phyloP scores from a whole-genome alignment of 352 stramenopile species.

The Phytophthora meadii region DNA sequence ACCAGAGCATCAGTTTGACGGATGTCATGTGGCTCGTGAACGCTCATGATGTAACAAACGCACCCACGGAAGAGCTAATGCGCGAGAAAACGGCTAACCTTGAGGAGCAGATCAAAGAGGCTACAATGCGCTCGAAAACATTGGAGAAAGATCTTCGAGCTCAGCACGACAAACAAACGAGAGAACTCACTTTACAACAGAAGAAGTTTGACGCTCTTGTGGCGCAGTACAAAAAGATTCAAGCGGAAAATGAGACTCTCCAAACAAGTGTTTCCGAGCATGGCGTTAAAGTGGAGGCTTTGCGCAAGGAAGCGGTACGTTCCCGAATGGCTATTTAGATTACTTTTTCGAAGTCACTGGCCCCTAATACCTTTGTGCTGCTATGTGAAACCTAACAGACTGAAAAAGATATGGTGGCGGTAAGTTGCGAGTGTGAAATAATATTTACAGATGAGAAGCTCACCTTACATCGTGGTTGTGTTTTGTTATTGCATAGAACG shows the following conservation, averaged over 20 bases:
- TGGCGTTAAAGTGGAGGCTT: conserved; percentile 67
- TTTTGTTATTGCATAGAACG: conserved; percentile 58
- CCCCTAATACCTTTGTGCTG: conserved; percentile 17
- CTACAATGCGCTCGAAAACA: conserved; percentile 67
- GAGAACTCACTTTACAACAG: conserved; percentile 72
- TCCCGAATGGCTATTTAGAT: neutral
- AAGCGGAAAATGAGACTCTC: conserved; percentile 82
- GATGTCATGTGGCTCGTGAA: conserved; percentile 89
- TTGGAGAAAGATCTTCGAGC: conserved; percentile 77
- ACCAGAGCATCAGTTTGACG: conserved; percentile 85
- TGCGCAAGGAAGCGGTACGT: conserved; percentile 87
- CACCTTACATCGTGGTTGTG: conserved; percentile 5
- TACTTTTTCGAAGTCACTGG: neutral
- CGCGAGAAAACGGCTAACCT: conserved; percentile 89
- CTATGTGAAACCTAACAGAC: conserved; percentile 52
- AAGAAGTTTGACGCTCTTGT: conserved; percentile 86
- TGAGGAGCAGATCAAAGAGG: conserved; percentile 90
- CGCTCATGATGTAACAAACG: conserved; percentile 70
- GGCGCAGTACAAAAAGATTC: conserved; percentile 83
- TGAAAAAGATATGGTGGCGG: conserved; percentile 87
- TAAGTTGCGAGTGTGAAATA: conserved; percentile 32
- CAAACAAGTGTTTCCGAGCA: conserved; percentile 71
- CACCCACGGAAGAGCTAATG: conserved; percentile 85
- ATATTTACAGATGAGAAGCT: neutral
- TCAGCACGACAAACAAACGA: conserved; percentile 80